Percentiles rank a stretch among this genome's conserved stretches.
Evolutionary conservation across 176 grass and related monocot genomes (phyloP).

Genomic region (Luzula sylvatica): DNA sequence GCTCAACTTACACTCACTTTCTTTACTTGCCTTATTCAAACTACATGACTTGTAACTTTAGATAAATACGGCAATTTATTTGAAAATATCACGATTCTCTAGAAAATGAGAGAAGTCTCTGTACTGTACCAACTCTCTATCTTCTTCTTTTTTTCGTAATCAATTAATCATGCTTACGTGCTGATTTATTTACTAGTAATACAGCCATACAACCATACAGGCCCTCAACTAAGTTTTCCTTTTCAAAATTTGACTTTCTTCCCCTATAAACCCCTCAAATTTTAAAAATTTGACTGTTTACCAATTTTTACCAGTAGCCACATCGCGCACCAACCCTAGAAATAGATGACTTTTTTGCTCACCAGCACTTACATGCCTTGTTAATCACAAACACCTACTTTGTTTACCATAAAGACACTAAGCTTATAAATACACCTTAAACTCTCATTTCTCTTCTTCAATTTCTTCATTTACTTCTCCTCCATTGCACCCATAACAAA

Average conservation of each 20-base stretch:
- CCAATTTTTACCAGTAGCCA: too few relatives aligned
- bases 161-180: constrained; percentile 14
- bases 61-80: not conserved
- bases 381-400: too few relatives aligned
- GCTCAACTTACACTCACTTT: too few relatives aligned
- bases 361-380: too few relatives aligned
- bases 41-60: not conserved
- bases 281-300: too few relatives aligned
- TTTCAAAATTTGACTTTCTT: not conserved
- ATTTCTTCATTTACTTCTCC: not conserved
- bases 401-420: too few relatives aligned
- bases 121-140: constrained; percentile 5
- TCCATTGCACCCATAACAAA: not conserved
- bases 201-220: not conserved
- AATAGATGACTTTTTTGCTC: too few relatives aligned
- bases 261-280: not conserved
- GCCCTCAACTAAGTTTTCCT: not conserved
- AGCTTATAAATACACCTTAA: too few relatives aligned
- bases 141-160: not conserved
- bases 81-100: not conserved
- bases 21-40: not conserved
- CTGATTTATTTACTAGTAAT: not conserved
- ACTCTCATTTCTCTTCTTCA: not conserved
- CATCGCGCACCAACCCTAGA: too few relatives aligned
- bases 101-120: constrained; percentile 1